Evolutionary conservation across 2,329 filamentous ascomycete species (phyloP).

Genomic region (Sporothrix sp.): DNA sequence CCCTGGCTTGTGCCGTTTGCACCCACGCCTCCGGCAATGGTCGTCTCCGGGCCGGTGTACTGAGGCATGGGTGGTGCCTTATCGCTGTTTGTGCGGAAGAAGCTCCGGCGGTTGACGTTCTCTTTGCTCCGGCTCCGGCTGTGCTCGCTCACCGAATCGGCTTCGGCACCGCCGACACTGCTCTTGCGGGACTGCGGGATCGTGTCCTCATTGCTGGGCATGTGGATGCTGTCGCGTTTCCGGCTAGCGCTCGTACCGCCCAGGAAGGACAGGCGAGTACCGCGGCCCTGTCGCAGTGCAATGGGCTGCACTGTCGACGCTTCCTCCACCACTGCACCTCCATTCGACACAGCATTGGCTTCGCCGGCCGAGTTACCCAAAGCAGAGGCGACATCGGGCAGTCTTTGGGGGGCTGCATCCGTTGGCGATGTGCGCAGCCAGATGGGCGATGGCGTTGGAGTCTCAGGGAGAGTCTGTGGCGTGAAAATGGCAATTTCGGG

Average conservation of each 20-base stretch:
- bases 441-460: slow-evolving; percentile 33
- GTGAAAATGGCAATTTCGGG: slow-evolving; percentile 56
- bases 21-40: background rate
- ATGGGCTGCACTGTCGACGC: slow-evolving; percentile 41
- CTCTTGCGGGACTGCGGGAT: slow-evolving; percentile 10
- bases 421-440: slow-evolving; percentile 40
- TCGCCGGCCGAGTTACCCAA: slow-evolving; percentile 23
- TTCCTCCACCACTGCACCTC: slow-evolving; percentile 30
- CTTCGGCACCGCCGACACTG: slow-evolving; percentile 20
- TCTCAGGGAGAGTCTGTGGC: slow-evolving; percentile 34
- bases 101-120: slow-evolving; percentile 26
- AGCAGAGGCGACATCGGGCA: slow-evolving; percentile 26
- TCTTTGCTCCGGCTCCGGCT: slow-evolving; percentile 23
- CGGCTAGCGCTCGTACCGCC: slow-evolving; percentile 29
- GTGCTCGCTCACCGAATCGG: slow-evolving; percentile 23
- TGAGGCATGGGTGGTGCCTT: slow-evolving; percentile 7
- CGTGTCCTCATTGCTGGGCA: slow-evolving; percentile 9
- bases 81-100: slow-evolving; percentile 29
- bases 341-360: slow-evolving; percentile 9
- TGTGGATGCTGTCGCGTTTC: slow-evolving; percentile 15
- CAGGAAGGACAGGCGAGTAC: slow-evolving; percentile 48
- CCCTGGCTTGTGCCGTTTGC: slow-evolving; percentile 5
- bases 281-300: slow-evolving; percentile 37
- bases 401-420: slow-evolving; percentile 23
- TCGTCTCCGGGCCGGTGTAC: background rate